These are phyloP conservation scores for Sporothrix euskadiensis DNA, from an alignment of 2,329 filamentous ascomycete genomes.

Conservation along the genomic window DNA sequence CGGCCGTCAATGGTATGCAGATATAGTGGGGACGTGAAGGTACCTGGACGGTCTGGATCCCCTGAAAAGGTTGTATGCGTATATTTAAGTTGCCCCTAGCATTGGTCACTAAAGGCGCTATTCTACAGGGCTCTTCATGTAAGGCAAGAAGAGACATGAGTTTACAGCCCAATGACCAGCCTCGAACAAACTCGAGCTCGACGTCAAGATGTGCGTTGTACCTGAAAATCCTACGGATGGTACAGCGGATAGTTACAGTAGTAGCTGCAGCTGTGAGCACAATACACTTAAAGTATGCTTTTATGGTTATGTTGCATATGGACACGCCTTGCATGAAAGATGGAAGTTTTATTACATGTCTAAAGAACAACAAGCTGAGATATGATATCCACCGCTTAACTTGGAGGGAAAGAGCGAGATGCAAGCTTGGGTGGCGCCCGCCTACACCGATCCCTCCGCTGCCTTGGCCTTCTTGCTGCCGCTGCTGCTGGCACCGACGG, in stretches of 20 bases:
- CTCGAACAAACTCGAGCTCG: not conserved
- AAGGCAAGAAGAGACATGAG: not conserved
- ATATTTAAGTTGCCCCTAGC: not conserved
- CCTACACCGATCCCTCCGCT: not conserved
- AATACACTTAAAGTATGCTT: too few species aligned
- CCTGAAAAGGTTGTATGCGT: not conserved
- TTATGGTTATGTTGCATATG: too few species aligned
- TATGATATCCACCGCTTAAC: not conserved
- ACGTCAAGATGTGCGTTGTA: not conserved
- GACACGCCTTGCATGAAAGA: not conserved
- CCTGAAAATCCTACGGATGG: not conserved
- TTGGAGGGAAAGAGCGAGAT: too few species aligned
- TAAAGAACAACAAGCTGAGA: not conserved
- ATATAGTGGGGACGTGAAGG: not conserved
- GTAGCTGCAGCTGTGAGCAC: not conserved
- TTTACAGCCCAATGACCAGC: not conserved
- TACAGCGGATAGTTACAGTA: too few species aligned
- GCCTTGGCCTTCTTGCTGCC: conserved; percentile 18
- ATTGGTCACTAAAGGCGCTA: not conserved
- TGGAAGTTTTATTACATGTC: not conserved
- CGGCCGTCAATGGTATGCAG: not conserved
- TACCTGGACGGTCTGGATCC: not conserved
- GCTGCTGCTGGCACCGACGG: conserved; percentile 41
- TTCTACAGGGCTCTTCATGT: not conserved
- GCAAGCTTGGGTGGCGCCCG: not conserved